phyloP scores from a whole-genome alignment of 805 yeast species.

The Candida dajiaensis region DNA sequence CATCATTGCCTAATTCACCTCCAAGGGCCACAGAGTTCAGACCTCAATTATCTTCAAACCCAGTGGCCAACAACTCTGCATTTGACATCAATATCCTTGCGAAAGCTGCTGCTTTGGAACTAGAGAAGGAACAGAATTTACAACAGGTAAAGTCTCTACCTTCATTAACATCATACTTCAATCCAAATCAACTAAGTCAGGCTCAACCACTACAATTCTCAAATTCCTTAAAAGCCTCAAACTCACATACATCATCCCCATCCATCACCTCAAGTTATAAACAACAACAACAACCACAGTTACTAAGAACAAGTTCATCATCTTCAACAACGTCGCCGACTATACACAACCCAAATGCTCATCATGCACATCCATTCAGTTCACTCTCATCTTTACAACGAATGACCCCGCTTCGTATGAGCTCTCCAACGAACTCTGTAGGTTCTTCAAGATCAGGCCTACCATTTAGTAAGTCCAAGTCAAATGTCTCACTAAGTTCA shows the following conservation, averaged over 20 bases:
- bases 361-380: slow-evolving; percentile 27
- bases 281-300: slow-evolving; percentile 17
- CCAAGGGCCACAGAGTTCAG: slow-evolving; percentile 11
- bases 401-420: slow-evolving; percentile 49
- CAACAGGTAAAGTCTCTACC: slow-evolving; percentile 25
- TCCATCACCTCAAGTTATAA: slow-evolving; percentile 9
- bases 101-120: slow-evolving; percentile 25
- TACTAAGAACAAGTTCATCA: slow-evolving; percentile 9
- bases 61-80: slow-evolving; percentile 10
- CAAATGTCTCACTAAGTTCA: slow-evolving; percentile 23
- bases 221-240: slow-evolving; percentile 6
- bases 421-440: slow-evolving; percentile 17
- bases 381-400: slow-evolving; percentile 50
- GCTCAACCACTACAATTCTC: slow-evolving; percentile 1
- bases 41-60: slow-evolving; percentile 4
- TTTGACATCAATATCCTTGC: slow-evolving; percentile 26
- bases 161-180: slow-evolving; percentile 22
- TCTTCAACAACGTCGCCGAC: slow-evolving; percentile 18
- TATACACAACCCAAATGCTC: slow-evolving; percentile 14
- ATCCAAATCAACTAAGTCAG: slow-evolving; percentile 2
- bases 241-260: slow-evolving; percentile 10
- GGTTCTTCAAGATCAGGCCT: slow-evolving; percentile 14
- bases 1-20: slow-evolving; percentile 20
- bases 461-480: slow-evolving; percentile 19
- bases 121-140: slow-evolving; percentile 24